Evolutionary conservation across 2,329 filamentous ascomycete genomes (phyloP).

Genomic region (Endoconidiophora laricicola): DNA sequence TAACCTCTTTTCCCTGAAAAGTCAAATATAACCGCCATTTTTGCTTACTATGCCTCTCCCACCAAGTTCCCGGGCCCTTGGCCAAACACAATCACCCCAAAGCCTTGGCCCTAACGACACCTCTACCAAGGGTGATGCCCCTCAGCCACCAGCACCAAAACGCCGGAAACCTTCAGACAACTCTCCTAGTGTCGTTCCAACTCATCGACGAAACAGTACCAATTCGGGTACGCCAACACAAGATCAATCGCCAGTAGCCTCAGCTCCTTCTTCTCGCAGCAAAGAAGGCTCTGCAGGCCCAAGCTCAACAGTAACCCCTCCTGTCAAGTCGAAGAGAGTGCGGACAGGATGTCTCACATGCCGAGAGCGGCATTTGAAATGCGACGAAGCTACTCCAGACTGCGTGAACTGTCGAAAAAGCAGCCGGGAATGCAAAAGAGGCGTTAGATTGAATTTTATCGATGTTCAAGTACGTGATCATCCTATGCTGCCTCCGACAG

Average conservation of each 20-base stretch:
- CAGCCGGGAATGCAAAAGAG: conserved; percentile 68
- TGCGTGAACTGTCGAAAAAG: conserved; percentile 78
- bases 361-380: conserved; percentile 77
- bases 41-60: background rate
- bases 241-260: background rate
- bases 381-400: conserved; percentile 53
- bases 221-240: conserved; percentile 4
- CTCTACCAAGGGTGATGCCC: background rate
- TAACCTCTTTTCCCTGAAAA: no score
- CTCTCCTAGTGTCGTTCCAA: background rate
- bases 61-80: background rate
- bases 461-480: conserved; percentile 60
- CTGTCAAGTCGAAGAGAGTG: conserved; percentile 60
- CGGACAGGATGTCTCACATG: conserved; percentile 85
- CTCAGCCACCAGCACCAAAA: conserved; percentile 8
- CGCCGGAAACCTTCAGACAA: conserved; percentile 8
- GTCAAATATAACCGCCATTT: background rate
- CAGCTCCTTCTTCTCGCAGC: background rate
- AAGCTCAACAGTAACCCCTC: background rate
- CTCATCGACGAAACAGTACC: conserved; percentile 10
- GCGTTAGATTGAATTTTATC: conserved; percentile 79
- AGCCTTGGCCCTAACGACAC: background rate
- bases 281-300: conserved; percentile 5
- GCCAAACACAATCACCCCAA: background rate
- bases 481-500: conserved; percentile 41